phyloP scores from a whole-genome alignment of 805 yeast species.

The Candida lessepsii region DNA sequence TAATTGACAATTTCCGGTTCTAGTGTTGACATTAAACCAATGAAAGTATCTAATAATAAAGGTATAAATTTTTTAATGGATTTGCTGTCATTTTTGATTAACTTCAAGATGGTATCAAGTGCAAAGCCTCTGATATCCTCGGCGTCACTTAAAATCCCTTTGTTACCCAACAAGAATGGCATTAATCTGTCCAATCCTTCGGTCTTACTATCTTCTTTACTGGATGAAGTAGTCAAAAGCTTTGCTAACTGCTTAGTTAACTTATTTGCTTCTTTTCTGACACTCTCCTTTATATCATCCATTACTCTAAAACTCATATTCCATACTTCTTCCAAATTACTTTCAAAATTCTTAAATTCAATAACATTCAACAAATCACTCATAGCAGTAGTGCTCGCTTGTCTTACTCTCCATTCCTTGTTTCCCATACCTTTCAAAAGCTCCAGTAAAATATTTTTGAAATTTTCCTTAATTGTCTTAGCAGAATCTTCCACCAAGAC shows the following conservation, averaged over 20 bases:
- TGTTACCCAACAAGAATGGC: conserved; percentile 76
- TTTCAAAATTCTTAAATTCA: conserved; percentile 51
- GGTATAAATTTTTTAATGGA: conserved; percentile 69
- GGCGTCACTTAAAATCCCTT: conserved; percentile 81
- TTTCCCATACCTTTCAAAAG: conserved; percentile 67
- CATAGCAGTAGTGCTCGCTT: conserved; percentile 76
- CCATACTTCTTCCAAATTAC: conserved; percentile 70
- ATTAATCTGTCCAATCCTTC: conserved; percentile 55
- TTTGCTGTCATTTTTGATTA: conserved; percentile 62
- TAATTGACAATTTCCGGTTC: conserved; percentile 92
- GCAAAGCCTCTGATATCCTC: conserved; percentile 81
- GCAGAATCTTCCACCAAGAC: conserved; percentile 62
- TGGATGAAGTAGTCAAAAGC: too few relatives aligned
- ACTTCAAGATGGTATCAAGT: conserved; percentile 65
- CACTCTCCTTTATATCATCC: conserved; percentile 95
- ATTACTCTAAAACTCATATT: conserved; percentile 80
- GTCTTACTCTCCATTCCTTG: conserved; percentile 90
- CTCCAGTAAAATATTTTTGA: conserved; percentile 61
- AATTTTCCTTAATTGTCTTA: conserved; percentile 50
- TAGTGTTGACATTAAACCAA: conserved; percentile 73
- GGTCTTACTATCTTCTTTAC: too few relatives aligned
- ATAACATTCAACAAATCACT: conserved; percentile 66
- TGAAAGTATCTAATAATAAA: conserved; percentile 63
- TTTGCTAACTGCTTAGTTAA: conserved; percentile 67
- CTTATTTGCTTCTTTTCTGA: conserved; percentile 72